phyloP scores from a whole-genome alignment of 768 basidiomycete genomes.

The Cubamyces lactineus region DNA sequence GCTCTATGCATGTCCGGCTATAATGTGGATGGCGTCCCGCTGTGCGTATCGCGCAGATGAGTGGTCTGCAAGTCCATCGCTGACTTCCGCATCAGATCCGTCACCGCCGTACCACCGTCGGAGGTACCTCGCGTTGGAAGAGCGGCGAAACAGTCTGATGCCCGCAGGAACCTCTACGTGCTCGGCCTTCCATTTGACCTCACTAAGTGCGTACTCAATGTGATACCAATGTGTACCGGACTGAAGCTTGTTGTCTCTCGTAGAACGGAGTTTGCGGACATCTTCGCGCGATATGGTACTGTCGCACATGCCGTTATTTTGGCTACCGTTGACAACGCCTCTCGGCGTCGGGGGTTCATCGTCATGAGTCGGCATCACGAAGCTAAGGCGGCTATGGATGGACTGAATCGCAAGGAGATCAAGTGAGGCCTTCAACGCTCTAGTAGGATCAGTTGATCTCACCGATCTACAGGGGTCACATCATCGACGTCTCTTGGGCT shows the following conservation, averaged over 20 bases:
- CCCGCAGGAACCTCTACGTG: conserved; percentile 81
- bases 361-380: conserved; percentile 79
- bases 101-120: conserved; percentile 25
- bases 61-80: neutral
- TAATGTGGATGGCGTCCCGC: conserved; percentile 52
- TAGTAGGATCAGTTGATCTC: conserved; percentile 9
- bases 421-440: conserved; percentile 47
- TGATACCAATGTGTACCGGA: neutral
- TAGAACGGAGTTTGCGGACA: conserved; percentile 52
- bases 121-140: conserved; percentile 27
- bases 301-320: conserved; percentile 81
- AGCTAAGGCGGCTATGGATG: conserved; percentile 68
- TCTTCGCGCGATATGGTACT: conserved; percentile 67
- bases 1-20: conserved; percentile 70
- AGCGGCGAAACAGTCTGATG: conserved; percentile 43
- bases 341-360: conserved; percentile 80
- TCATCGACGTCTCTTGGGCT: conserved; percentile 84
- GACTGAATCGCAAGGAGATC: conserved; percentile 67
- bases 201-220: conserved; percentile 57
- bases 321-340: conserved; percentile 83
- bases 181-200: conserved; percentile 83
- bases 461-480: conserved; percentile 56
- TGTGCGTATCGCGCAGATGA: conserved; percentile 46
- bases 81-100: conserved; percentile 18
- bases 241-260: neutral